Percentiles rank a stretch among this genome's conserved stretches.
Evolutionary conservation across 2,329 filamentous ascomycete species (phyloP).

Genomic region (Fusarium sp.): DNA sequence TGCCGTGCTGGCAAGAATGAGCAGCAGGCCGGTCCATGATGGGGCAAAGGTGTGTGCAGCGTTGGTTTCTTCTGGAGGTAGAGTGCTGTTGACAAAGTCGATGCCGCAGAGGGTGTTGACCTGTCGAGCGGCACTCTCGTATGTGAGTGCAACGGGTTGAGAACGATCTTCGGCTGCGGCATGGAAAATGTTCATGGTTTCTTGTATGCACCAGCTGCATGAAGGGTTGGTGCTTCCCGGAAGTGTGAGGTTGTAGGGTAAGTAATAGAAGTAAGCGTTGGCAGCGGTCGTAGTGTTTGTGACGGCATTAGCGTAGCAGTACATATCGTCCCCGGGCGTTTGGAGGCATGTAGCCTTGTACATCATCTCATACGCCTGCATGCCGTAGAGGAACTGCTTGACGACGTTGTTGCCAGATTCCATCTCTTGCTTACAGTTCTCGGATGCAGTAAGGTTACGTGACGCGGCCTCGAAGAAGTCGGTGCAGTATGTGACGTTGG

Average conservation of each 20-base stretch:
- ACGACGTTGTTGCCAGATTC: conserved; percentile 76
- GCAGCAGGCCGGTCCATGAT: conserved; percentile 34
- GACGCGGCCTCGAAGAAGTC: conserved; percentile 75
- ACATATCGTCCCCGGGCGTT: conserved; percentile 73
- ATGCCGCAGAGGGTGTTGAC: conserved; percentile 76
- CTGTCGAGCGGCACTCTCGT: conserved; percentile 77
- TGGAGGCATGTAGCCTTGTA: conserved; percentile 86
- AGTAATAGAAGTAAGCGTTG: conserved; percentile 85
- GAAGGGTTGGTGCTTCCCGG: conserved; percentile 76
- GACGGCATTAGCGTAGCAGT: conserved; percentile 86
- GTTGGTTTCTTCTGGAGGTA: conserved; percentile 56
- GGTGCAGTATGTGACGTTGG: conserved; percentile 75
- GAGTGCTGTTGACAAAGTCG: conserved; percentile 68
- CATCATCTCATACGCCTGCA: conserved; percentile 81
- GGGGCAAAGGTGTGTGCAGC: conserved; percentile 29
- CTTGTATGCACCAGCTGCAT: conserved; percentile 81
- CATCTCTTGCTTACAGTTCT: conserved; percentile 81
- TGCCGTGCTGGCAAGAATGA: conserved; percentile 34
- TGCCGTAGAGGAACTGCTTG: conserved; percentile 78
- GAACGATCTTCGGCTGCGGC: conserved; percentile 74
- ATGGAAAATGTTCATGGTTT: conserved; percentile 87
- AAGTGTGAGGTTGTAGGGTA: conserved; percentile 81
- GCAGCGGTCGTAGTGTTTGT: conserved; percentile 78
- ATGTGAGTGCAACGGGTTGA: conserved; percentile 77
- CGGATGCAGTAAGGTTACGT: conserved; percentile 69